Base-by-base conservation (phyloP, 2,329 filamentous ascomycete genomes). In the Neofusicoccum umdonicola region DNA sequence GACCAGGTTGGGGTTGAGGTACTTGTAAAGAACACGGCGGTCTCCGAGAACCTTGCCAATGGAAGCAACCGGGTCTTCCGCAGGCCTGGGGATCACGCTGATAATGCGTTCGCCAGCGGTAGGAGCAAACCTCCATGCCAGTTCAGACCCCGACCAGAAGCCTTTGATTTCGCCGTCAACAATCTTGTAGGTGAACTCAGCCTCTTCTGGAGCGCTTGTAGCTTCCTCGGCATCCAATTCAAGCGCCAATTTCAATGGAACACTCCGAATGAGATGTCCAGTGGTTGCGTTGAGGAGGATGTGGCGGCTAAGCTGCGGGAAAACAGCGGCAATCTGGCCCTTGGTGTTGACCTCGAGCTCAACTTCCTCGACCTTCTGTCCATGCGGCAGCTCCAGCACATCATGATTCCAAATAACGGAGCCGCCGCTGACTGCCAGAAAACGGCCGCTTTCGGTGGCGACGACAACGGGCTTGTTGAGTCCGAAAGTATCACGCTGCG, bases 11-110 rank as follows among this genome's bases (percentile, higher is more conserved):
- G 91, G 88, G 79, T 96, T 97, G 45, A 99, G 81, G 75, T 98
- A 98, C 80, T 99, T 99, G 86, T 99, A 99, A 68, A 94, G 86
- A 54, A 99, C 95, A n/a, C 88, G 89, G 48, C 95, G 87, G 72
- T 99, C 90, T 31, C 93, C 93, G 22, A 99, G 85, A 1, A 98
- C 95, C 66, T 92, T 92, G 9, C 95, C 95, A 70, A 99, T 97
- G 0, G 95, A 98, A 3, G 95, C 94, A 54, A 98, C 88, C 0
- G 92, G 92, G 70, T 99, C 93, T 68, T 94, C 90, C 2, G 85
- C 74, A 9, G 92, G 88, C 54, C 89, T 85, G 17, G 88, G 84
- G 2, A 88, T 88, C 44, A 95, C 83, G 50, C 84, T 81, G 6
- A 89, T 81, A 62, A 98, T 87, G 65, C 82, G 87, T 74, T 96